Evolutionary conservation across 208 protist species (phyloP).

Genomic region (Leptomonas seymouri): DNA sequence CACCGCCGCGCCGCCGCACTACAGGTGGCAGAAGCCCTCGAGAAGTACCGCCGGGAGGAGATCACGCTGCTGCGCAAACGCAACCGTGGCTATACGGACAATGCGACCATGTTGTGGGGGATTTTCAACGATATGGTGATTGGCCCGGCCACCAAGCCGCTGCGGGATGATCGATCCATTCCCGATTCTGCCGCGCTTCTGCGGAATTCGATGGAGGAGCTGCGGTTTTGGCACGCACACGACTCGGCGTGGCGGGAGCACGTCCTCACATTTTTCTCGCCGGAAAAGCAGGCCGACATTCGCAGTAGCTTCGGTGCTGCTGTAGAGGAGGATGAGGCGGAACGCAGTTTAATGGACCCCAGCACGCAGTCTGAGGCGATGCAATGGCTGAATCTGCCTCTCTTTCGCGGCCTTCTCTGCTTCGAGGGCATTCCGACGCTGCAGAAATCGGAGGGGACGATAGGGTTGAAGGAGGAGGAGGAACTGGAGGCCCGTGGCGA

Average conservation of each 20-base stretch:
- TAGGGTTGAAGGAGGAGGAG: neutral
- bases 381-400: constrained; percentile 38
- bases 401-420: constrained; percentile 70
- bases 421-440: constrained; percentile 43
- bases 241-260: constrained; percentile 54
- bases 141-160: constrained; percentile 5
- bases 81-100: constrained; percentile 23
- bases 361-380: neutral
- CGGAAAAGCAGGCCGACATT: constrained; percentile 30
- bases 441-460: neutral
- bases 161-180: constrained; percentile 3
- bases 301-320: constrained; percentile 9
- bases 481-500: too few species aligned
- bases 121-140: constrained; percentile 20
- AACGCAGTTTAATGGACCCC: constrained; percentile 1
- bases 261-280: constrained; percentile 37
- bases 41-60: constrained; percentile 19
- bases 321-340: neutral
- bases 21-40: constrained; percentile 13
- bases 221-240: constrained; percentile 54
- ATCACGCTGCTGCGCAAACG: constrained; percentile 20
- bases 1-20: constrained; percentile 29
- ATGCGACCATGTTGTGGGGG: constrained; percentile 24
- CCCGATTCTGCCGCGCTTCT: constrained; percentile 19
- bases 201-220: constrained; percentile 52